Evolutionary conservation across 768 basidiomycete species (phyloP).

Genomic region (Hygrophoropsis aurantiaca): DNA sequence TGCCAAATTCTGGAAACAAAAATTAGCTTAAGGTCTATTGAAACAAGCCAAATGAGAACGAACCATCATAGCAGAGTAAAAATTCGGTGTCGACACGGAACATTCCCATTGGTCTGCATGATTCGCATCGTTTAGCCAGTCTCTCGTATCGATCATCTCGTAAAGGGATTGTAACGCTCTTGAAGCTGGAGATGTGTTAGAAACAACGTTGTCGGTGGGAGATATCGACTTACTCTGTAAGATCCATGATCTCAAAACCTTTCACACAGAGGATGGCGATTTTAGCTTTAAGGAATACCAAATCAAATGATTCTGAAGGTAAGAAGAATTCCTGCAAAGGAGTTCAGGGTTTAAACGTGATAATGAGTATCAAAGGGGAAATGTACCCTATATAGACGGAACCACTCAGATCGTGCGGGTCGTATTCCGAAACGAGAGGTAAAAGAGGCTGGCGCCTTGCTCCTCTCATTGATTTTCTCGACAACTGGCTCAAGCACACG

Average conservation of each 20-base stretch:
- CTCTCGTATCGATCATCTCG: constrained; percentile 71
- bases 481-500: constrained; percentile 96
- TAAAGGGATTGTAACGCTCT: constrained; percentile 86
- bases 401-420: constrained; percentile 88
- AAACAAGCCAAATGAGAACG: no score
- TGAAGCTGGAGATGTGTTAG: constrained; percentile 53
- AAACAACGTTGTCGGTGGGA: neutral
- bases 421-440: constrained; percentile 76
- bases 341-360: neutral
- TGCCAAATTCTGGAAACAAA: constrained; percentile 69
- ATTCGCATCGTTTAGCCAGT: constrained; percentile 78
- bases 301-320: constrained; percentile 85
- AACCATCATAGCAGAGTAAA: constrained; percentile 86
- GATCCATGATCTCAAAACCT: constrained; percentile 97
- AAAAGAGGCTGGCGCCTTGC: constrained; percentile 67
- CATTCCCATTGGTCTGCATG: constrained; percentile 83
- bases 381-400: constrained; percentile 78
- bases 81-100: constrained; percentile 90
- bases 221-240: constrained; percentile 67
- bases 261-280: constrained; percentile 92
- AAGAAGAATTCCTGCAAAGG: constrained; percentile 78
- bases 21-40: neutral
- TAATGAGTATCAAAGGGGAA: neutral
- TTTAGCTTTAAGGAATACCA: constrained; percentile 91
- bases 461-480: constrained; percentile 80